phyloP scores from a whole-genome alignment of 176 grass and related monocot genomes.

The Cenchrus purpureus region DNA sequence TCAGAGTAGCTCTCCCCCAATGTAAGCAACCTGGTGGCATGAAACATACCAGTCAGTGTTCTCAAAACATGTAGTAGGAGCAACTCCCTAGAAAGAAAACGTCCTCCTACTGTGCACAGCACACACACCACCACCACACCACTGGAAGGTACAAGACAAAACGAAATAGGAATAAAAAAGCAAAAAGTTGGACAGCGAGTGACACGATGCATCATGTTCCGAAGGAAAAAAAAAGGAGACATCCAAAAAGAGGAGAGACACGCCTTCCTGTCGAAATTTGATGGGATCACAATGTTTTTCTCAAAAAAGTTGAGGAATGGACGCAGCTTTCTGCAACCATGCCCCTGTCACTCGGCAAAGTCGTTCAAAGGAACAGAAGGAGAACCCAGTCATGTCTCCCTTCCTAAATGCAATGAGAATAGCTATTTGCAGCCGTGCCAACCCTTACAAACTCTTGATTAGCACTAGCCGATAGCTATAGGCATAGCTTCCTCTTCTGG shows the following conservation, averaged over 20 bases:
- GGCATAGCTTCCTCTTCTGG: neutral
- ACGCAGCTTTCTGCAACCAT: conserved; percentile 3
- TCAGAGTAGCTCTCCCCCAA: conserved; percentile 81
- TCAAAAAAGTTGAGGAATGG: conserved; percentile 12
- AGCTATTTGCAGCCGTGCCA: neutral
- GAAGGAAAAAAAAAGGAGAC: conserved; percentile 20
- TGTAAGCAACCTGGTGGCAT: conserved; percentile 77
- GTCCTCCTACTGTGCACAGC: neutral
- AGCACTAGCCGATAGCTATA: neutral
- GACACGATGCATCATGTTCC: conserved; percentile 17
- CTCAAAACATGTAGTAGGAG: neutral
- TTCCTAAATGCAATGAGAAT: neutral
- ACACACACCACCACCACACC: conserved; percentile 13
- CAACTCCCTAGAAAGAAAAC: neutral
- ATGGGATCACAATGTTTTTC: conserved; percentile 39
- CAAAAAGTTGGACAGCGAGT: conserved; percentile 25
- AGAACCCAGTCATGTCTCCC: neutral
- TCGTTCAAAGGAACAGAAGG: neutral
- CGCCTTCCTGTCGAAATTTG: conserved; percentile 7
- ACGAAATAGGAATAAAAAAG: conserved; percentile 28
- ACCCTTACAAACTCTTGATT: neutral
- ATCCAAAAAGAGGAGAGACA: conserved; percentile 28
- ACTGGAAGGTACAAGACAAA: neutral
- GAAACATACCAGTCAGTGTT: conserved; percentile 36
- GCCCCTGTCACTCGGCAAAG: neutral